Evolutionary conservation across 177 flowering plant genomes (phyloP), one percentile per base, ranked within the genome.

Genomic region (Telopea speciosissima): DNA sequence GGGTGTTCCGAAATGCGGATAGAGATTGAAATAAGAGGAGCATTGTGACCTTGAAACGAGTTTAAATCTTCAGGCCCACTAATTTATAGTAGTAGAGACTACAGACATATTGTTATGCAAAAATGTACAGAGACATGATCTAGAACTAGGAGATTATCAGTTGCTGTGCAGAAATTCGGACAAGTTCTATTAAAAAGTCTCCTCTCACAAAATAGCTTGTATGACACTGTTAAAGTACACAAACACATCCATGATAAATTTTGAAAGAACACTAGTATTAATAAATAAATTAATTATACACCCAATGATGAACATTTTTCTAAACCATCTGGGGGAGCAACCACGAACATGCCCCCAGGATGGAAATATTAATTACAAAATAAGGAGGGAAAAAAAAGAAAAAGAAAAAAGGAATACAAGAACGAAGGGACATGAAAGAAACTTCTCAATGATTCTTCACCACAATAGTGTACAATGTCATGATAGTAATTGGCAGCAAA

Each of bases 401-500:
- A n/a, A n/a, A n/a, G n/a, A n/a, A 24, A 24, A 62, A 62, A 69
- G 7, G 65, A 40, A 69, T 62, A 44, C 25, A 70, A n/a, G 59
- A 33, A 61, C 17, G 40, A 36, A 36, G 40, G 22, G 24, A 63
- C 14, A 31, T 31, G 33, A 31, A 31, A 31, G 33, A 31, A 70
- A 61, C 26, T 42, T 1, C 56, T 61, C 65, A 70, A 42, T 19
- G 66, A 67, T 52, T 23, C 21, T 24, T 26, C 21, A 49, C n/a
- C 14, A 11, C 33, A 54, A 54, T 2, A 25, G 5, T 28, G 22
- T 23, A 26, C 24, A 56, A n/a, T 33, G 23, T 42, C 24, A 2
- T 40, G 31, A 63, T 63, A 44, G 17, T 62, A 62, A 62, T 19
- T 62, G 28, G 65, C 65, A 62, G 19, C 36, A 62, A 49, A 62